Conservation (phyloP, 2,329 filamentous ascomycete species). For the Colletotrichum gigasporum region DNA sequence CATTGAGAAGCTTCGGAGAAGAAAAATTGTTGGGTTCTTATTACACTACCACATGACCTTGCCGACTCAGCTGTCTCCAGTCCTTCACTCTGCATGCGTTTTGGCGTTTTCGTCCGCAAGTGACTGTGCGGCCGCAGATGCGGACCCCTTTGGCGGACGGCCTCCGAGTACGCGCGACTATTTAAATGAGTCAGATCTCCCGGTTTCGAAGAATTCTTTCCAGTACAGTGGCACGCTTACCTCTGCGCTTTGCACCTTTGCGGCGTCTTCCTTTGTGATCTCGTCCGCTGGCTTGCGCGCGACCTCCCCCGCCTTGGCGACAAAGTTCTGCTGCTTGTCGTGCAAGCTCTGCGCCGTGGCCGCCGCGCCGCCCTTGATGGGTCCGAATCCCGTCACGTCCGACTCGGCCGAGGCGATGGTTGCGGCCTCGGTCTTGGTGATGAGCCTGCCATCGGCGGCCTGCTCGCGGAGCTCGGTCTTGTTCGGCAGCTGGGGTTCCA, state of each 20-base stretch:
- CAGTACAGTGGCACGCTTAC: constrained; percentile 18
- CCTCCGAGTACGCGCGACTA: constrained; percentile 34
- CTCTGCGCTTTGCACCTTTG: constrained; percentile 39
- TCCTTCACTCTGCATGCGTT: no score
- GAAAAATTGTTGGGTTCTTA: no score
- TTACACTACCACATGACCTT: no score
- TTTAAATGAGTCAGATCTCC: not conserved
- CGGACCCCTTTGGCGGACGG: constrained; percentile 37
- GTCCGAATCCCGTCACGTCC: constrained; percentile 40
- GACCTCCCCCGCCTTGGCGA: constrained; percentile 40
- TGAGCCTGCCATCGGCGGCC: not conserved
- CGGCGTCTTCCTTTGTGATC: constrained; percentile 43
- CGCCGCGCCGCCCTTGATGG: constrained; percentile 43
- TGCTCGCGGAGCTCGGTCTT: constrained; percentile 8
- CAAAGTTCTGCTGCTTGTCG: constrained; percentile 44
- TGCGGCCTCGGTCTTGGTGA: constrained; percentile 34
- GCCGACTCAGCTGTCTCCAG: no score
- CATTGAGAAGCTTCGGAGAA: no score
- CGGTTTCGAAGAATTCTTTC: not conserved
- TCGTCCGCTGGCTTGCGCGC: constrained; percentile 38
- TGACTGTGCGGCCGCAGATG: constrained; percentile 39
- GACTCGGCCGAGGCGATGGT: constrained; percentile 38
- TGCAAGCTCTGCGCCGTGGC: constrained; percentile 44
- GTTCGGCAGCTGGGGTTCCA: not conserved
- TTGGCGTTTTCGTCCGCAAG: constrained; percentile 39